Base-by-base conservation (phyloP, 345 rosid genomes). In the Aquilaria sinensis region DNA sequence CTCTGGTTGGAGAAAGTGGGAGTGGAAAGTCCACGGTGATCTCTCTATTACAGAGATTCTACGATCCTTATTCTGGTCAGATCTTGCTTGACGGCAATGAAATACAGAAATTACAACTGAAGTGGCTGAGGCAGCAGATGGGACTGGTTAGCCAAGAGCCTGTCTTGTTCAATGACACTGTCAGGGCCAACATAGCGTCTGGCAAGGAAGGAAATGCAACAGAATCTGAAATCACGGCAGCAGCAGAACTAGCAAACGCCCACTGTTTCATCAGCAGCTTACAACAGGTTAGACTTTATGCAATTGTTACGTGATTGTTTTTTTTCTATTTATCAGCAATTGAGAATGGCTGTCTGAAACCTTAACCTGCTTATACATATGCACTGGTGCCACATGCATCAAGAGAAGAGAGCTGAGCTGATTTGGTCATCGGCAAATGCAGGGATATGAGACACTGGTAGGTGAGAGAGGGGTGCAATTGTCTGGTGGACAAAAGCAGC, bases 1-100 rank as follows among this genome's bases (percentile, higher is more conserved):
- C 97, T 70, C 64, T 88, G 60, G 97, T 91, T 43, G 89, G 93
- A 68, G 96, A 86, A 63, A 91, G 93, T 51, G 96, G 97, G 31
- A 76, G 96, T 29, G 97, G 96, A 1, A 91, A 91, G 71, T 90
- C 96, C 2, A 86, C 96, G 0, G 86, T 84, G 43, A 74, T 86
- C 4, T 67, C 97, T 0, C 58, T 88, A 72, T 15, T 88, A 76
- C 96, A 84, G 62, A 72, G 97, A 49, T 91, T 88, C 58, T 88
- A 91, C 15, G 86, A 88, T 74, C 86, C 86, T 3, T 85, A 91
- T 60, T 77, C 93, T 0, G 97, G 97, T 56, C 78, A 61, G 10
- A 83, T 88, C 34, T 84, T 81, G 34, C 74, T 90, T 3, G 97
- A 88, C 43, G 86, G 97, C 12, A 70, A 77, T 53, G 86, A 86